A percentile compares a stretch with the other conserved stretches of the same genome.
Conservation (phyloP, 495 filamentous ascomycete species). For the Daldinia loculata region DNA sequence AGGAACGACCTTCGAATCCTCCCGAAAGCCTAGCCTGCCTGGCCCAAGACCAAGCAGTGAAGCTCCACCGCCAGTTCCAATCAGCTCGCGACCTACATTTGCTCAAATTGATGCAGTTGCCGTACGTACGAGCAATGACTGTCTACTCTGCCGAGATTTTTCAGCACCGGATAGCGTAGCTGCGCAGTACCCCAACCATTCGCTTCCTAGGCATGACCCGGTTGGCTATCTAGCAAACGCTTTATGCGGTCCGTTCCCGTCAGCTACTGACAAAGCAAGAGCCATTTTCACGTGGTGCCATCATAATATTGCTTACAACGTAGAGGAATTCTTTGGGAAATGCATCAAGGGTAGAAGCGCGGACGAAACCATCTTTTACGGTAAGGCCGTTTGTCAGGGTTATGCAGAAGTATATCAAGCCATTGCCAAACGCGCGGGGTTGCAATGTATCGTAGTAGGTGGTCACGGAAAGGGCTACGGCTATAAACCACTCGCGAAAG, state of each 20-base stretch:
- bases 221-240: constrained; percentile 74
- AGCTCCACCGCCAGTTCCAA: constrained; percentile 57
- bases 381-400: constrained; percentile 88
- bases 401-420: constrained; percentile 85
- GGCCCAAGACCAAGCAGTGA: constrained; percentile 30
- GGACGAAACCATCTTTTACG: constrained; percentile 70
- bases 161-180: constrained; percentile 81
- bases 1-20: constrained; percentile 31
- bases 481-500: constrained; percentile 62
- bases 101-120: constrained; percentile 53
- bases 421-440: constrained; percentile 75
- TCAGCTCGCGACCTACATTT: constrained; percentile 54
- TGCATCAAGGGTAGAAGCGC: constrained; percentile 71
- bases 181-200: constrained; percentile 74
- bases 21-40: constrained; percentile 9
- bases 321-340: constrained; percentile 75
- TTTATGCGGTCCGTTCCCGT: constrained; percentile 81
- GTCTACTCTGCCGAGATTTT: constrained; percentile 88
- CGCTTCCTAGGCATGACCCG: constrained; percentile 70
- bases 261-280: constrained; percentile 86
- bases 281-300: constrained; percentile 95
- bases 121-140: constrained; percentile 54
- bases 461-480: constrained; percentile 93
- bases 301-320: constrained; percentile 90
- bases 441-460: constrained; percentile 72